Percentiles rank a stretch among this genome's conserved stretches.
phyloP scores from a whole-genome alignment of 2,329 filamentous ascomycete species.

The Paecilomyces sp. region DNA sequence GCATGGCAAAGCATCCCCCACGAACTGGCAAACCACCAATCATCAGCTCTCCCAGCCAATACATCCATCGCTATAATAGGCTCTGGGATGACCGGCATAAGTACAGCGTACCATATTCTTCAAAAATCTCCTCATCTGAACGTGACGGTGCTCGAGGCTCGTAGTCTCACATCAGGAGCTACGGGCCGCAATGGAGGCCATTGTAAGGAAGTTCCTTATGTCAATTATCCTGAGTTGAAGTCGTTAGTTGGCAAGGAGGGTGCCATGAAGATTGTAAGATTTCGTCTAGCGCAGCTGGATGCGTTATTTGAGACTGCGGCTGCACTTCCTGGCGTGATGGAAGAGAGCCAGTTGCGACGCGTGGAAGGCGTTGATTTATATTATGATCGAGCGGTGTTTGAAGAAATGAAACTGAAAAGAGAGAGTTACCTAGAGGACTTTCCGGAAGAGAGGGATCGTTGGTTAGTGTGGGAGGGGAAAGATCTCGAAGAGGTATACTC shows the following conservation, averaged over 20 bases:
- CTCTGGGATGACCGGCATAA: constrained; percentile 29
- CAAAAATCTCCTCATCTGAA: constrained; percentile 15
- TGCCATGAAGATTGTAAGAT: constrained; percentile 30
- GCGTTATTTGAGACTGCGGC: constrained; percentile 5
- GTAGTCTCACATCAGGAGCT: constrained; percentile 28
- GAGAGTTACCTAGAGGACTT: constrained; percentile 5
- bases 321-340: constrained; percentile 1
- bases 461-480: constrained; percentile 6
- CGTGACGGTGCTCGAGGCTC: constrained; percentile 28
- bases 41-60: constrained; percentile 16
- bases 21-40: constrained; percentile 21
- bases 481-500: constrained; percentile 13
- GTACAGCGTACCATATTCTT: constrained; percentile 24
- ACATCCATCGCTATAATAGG: constrained; percentile 27
- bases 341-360: constrained; percentile 1
- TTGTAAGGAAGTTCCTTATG: constrained; percentile 57
- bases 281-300: constrained; percentile 13
- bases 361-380: constrained; percentile 8
- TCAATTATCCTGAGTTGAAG: constrained; percentile 75
- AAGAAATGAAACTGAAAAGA: constrained; percentile 3
- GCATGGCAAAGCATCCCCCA: constrained; percentile 30
- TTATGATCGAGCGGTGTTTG: constrained; percentile 4
- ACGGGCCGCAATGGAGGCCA: constrained; percentile 33
- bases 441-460: constrained; percentile 5
- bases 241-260: constrained; percentile 18